Base-by-base conservation (phyloP, 208 protist species). In the Trypanosoma boissoni region DNA sequence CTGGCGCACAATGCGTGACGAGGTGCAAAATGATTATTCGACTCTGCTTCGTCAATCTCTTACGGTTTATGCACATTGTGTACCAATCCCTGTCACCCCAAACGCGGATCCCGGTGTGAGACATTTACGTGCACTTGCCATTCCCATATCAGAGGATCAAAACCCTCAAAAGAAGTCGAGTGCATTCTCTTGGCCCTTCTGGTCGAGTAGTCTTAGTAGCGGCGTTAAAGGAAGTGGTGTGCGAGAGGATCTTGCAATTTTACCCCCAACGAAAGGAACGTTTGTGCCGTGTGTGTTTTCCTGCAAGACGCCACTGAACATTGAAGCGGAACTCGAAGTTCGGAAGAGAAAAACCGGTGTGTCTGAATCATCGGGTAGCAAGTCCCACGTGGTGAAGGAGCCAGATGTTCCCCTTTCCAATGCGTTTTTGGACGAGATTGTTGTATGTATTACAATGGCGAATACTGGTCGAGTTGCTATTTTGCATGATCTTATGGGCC, bases 371-470 rank as follows among this genome's bases (percentile, higher is more conserved):
- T 4, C 5, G 4, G 8, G 29, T 0, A 39, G 31, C 20, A 36
- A 26, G 41, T 14, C 8, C 14, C 28, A 18, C 29, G 10, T 8
- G 29, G 24, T 18, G 23, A 54, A 9, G 27, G 24, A 34, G 26
- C 0, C 50, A 39, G 44, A 62, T n/a, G 29, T 53, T n/a, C 42
- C 44, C 4, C 18, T 62, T 14, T 16, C 1, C 10, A 31, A 18
- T 42, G 56, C 51, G 20, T 32, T 45, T 39, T 20, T 62, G 10
- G 44, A 53, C 21, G 56, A 62, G 45, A 62, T 62, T 31, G 42
- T 36, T 29, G 56, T 62, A 12, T 62, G 56, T 42, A 53, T 62
- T 53, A 45, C 56, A 23, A 21, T 62, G 29, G 56, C 56, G 1
- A 45, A 62, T n/a, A 20, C 53, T 0, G 56, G 56, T 16, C 1